Conservation (phyloP, 768 basidiomycete genomes). For the Brasilioporus rufonigricans region DNA sequence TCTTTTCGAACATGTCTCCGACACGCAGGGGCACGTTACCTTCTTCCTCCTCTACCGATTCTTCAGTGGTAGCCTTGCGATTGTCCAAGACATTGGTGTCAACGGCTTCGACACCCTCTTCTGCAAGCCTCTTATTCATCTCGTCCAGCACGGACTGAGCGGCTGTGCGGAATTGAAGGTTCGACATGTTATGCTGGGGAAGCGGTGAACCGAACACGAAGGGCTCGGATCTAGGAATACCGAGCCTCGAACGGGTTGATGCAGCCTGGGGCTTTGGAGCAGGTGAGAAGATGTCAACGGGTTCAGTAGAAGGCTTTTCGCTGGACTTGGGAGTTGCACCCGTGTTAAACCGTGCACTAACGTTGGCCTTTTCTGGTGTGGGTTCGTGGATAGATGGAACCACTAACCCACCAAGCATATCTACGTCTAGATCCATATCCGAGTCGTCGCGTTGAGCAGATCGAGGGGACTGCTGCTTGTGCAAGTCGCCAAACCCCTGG, state of each 20-base stretch:
- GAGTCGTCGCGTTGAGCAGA: constrained; percentile 24
- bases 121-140: constrained; percentile 71
- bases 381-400: constrained; percentile 18
- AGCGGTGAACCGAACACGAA: constrained; percentile 81
- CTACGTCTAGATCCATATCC: constrained; percentile 33
- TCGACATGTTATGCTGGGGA: constrained; percentile 59
- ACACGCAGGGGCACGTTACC: constrained; percentile 29
- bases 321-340: constrained; percentile 26
- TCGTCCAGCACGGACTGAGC: constrained; percentile 75
- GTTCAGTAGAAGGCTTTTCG: constrained; percentile 32
- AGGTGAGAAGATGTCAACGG: constrained; percentile 43
- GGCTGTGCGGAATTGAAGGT: constrained; percentile 62
- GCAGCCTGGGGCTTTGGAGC: constrained; percentile 22
- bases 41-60: background rate
- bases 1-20: constrained; percentile 47
- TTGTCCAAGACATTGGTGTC: constrained; percentile 44
- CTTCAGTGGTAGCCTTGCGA: constrained; percentile 6
- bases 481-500: constrained; percentile 30
- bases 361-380: constrained; percentile 18
- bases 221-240: constrained; percentile 35
- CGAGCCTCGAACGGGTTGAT: constrained; percentile 22
- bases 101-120: constrained; percentile 52
- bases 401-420: constrained; percentile 37
- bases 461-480: constrained; percentile 12
- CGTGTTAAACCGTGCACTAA: constrained; percentile 14